Base-by-base conservation (phyloP, 805 yeast species). In the Zygosaccharomyces bailii region DNA sequence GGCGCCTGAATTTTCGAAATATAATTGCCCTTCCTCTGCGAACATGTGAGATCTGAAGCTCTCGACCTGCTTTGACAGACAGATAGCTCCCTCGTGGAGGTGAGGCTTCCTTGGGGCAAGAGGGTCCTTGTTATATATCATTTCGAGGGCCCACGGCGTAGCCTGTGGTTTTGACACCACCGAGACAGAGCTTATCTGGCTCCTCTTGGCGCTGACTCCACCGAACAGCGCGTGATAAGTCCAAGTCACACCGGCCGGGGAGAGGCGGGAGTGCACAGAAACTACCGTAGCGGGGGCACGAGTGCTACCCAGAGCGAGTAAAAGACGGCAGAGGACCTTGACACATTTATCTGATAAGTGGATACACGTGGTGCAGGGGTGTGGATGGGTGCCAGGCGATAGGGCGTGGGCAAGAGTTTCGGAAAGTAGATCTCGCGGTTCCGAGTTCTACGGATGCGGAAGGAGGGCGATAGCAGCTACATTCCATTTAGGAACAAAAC, bases 11-110 rank as follows among this genome's bases (percentile, higher is more conserved):
- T 18, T 17, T 16, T 37, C 40, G 16, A 37, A 37, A 17, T 25
- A 37, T 16, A 27, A 27, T 24, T 37, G 40, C 40, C 40, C 20
- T 30, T 37, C 40, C 30, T 37, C 40, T 17, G 25, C 13, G 32
- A 37, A 37, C 40, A 37, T 37, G 8, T 16, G 19, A 10, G 17
- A 37, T 23, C 24, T 24, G 20, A 14, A 11, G 18, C 8, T 23
- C 31, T n/a, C 14, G 4, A 4, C 31, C 31, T 10, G 14, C 31
- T 27, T 8, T 11, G 31, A 10, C 7, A 10, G 27, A 4, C n/a
- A 24, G n/a, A 16, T 27, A 11, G 5, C 31, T 10, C 31, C 31
- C 10, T 6, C 16, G 13, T 13, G 13, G 5, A n/a, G 16, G 4
- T 16, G 11, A 9, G 5, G 25, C 25, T 6, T 5, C 5, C 25